phyloP scores from a whole-genome alignment of 148 eudicot genomes.

The Rhododendron henanense region DNA sequence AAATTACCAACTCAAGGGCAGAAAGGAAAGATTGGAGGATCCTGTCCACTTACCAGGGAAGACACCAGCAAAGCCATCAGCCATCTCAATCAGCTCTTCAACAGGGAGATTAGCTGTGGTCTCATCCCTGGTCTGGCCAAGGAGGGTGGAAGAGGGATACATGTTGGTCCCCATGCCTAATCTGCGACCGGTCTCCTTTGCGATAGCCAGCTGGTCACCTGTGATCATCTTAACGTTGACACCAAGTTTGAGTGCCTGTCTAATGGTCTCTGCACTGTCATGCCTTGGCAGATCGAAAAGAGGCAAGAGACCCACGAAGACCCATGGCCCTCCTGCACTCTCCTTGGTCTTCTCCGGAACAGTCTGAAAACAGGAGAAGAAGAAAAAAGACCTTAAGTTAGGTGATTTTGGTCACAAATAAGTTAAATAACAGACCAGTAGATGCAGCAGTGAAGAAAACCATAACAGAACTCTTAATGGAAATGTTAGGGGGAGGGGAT shows the following conservation, averaged over 20 bases:
- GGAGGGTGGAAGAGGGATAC: conserved; percentile 84
- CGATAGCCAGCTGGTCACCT: conserved; percentile 85
- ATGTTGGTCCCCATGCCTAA: conserved; percentile 84
- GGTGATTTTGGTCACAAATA: background rate
- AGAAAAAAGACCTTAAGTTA: background rate
- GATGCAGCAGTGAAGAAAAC: background rate
- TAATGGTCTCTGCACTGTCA: conserved; percentile 84
- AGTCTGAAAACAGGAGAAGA: conserved; percentile 17
- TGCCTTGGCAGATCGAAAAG: conserved; percentile 85
- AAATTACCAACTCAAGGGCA: background rate
- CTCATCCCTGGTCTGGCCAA: conserved; percentile 63
- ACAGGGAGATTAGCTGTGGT: conserved; percentile 50
- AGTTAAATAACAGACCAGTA: background rate
- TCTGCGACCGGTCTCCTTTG: conserved; percentile 77
- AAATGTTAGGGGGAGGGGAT: background rate
- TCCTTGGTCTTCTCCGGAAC: conserved; percentile 78
- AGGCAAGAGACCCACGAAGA: conserved; percentile 65
- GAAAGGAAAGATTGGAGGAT: background rate
- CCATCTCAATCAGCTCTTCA: conserved; percentile 77
- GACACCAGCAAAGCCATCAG: conserved; percentile 85
- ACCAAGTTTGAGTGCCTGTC: conserved; percentile 69
- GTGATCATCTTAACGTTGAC: conserved; percentile 95
- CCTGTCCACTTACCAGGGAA: conserved; percentile 53
- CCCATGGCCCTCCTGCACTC: conserved; percentile 65
- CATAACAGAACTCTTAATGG: background rate